Evolutionary conservation across 2,329 filamentous ascomycete species (phyloP).

Genomic region (Tothia fuscella): DNA sequence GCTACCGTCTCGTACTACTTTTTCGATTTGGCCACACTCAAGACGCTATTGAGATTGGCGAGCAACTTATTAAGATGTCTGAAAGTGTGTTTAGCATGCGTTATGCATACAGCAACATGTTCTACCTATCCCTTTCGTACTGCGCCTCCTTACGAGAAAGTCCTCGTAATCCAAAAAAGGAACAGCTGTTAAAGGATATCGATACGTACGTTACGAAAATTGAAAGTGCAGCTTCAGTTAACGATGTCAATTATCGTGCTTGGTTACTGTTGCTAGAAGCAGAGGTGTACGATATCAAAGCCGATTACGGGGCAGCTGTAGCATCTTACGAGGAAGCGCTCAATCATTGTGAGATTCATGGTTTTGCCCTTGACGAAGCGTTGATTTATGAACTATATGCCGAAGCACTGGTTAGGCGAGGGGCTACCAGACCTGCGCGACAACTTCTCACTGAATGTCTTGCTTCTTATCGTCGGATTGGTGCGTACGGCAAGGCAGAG

Average conservation of each 20-base stretch:
- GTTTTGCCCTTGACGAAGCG: slow-evolving; percentile 59
- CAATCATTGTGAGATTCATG: slow-evolving; percentile 58
- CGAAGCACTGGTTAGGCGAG: slow-evolving; percentile 54
- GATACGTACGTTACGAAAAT: slow-evolving; percentile 47
- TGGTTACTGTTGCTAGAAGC: slow-evolving; percentile 60
- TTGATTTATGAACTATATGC: slow-evolving; percentile 63
- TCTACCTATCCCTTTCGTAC: slow-evolving; percentile 32
- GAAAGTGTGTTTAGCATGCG: slow-evolving; percentile 33
- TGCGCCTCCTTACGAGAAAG: slow-evolving; percentile 28
- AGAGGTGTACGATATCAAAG: slow-evolving; percentile 52
- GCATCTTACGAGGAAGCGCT: slow-evolving; percentile 56
- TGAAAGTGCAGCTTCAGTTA: slow-evolving; percentile 50
- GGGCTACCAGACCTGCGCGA: slow-evolving; percentile 55
- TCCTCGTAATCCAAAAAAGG: slow-evolving; percentile 25
- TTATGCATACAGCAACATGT: slow-evolving; percentile 29
- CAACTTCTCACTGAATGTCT: slow-evolving; percentile 57
- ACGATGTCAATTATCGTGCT: slow-evolving; percentile 57
- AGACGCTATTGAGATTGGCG: slow-evolving; percentile 31
- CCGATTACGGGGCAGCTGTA: slow-evolving; percentile 43
- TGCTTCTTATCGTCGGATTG: slow-evolving; percentile 54
- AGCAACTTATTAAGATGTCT: slow-evolving; percentile 28
- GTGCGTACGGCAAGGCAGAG: slow-evolving; percentile 56
- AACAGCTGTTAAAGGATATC: slow-evolving; percentile 42
- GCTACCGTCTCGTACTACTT: slow-evolving; percentile 31
- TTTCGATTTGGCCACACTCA: slow-evolving; percentile 31